Conservation (phyloP, 2,329 filamentous ascomycete genomes). For the Penicillium sp. region DNA sequence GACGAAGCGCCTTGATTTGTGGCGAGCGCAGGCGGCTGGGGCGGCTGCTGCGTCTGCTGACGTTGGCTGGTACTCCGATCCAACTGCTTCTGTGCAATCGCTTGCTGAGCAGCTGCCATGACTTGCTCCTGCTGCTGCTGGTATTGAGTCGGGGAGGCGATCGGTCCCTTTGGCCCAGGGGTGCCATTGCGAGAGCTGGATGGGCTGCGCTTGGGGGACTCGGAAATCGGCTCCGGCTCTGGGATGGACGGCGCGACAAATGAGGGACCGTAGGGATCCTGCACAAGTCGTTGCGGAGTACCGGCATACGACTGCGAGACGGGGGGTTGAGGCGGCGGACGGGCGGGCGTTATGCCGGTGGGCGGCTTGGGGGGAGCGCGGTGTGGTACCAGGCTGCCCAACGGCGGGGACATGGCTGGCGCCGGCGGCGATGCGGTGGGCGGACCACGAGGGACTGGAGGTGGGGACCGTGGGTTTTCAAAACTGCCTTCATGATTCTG, state of each 20-base stretch:
- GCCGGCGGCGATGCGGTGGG: slow-evolving; percentile 43
- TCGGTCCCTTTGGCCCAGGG: slow-evolving; percentile 46
- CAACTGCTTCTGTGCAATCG: slow-evolving; percentile 67
- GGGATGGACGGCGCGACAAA: slow-evolving; percentile 51
- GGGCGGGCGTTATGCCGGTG: slow-evolving; percentile 42
- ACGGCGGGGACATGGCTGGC: slow-evolving; percentile 39
- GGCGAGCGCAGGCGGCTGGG: slow-evolving; percentile 42
- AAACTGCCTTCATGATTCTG: slow-evolving; percentile 90
- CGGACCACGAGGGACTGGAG: slow-evolving; percentile 68
- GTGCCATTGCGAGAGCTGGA: slow-evolving; percentile 66
- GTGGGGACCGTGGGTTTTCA: slow-evolving; percentile 91
- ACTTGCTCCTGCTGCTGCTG: slow-evolving; percentile 80
- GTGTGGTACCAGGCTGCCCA: slow-evolving; percentile 67
- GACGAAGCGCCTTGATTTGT: slow-evolving; percentile 42
- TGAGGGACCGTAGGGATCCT: slow-evolving; percentile 50
- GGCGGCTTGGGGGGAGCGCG: slow-evolving; percentile 89
- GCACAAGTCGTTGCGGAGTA: slow-evolving; percentile 53
- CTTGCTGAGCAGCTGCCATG: slow-evolving; percentile 74
- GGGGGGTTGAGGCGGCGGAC: slow-evolving; percentile 45
- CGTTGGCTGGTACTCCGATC: slow-evolving; percentile 73
- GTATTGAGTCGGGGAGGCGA: slow-evolving; percentile 45
- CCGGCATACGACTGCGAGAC: slow-evolving; percentile 39
- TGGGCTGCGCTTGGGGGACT: slow-evolving; percentile 65
- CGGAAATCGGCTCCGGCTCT: slow-evolving; percentile 59
- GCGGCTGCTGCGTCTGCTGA: slow-evolving; percentile 49